Base-by-base conservation (phyloP, 345 rosid genomes). In the Pseudoturritis turrita region DNA sequence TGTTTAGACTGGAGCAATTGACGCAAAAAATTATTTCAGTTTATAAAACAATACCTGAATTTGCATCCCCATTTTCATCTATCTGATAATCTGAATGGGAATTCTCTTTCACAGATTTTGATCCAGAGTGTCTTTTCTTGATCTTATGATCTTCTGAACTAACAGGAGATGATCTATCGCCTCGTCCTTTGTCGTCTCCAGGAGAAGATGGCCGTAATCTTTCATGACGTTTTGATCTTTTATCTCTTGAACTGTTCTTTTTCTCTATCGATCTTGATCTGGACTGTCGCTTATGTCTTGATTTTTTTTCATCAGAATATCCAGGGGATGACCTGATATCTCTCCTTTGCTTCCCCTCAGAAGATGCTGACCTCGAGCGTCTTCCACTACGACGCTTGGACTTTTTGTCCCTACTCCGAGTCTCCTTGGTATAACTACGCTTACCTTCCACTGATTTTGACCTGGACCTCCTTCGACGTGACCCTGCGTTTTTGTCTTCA, bases 391-490 rank as follows among this genome's bases (percentile, higher is more conserved):
- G 83, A 74, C 75, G 84, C 71, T 81, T 89, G 55, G 89, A 79
- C 73, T 75, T 84, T 70, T 52, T 85, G 68, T 83, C 85, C 73
- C 82, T 80, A 60, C 76, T 79, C 65, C 72, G 80, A 52, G 69
- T 75, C 59, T 81, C 86, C 78, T 82, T 89, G 62, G 49, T 72
- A 39, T 74, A 60, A 35, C 45, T 65, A 46, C 60, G 81, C 71
- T 79, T 82, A 79, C 68, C 81, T 73, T 91, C 94, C 41, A 76
- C 62, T 77, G 94, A 91, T 65, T 81, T 79, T 57, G 96, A 91
- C 78, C 89, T 81, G 44, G 98, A 91, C 46, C 85, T 85, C 80
- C 83, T 86, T 71, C 80, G 83, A 74, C 57, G 82, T 72, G 77
- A 79, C 77, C 77, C 84, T 35, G 70, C 29, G 28, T 59, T 85